A percentile compares a stretch with the other conserved stretches of the same genome.
Conservation (phyloP, 371 early-diverging fungal species). For the Conidiobolus incongruus region DNA sequence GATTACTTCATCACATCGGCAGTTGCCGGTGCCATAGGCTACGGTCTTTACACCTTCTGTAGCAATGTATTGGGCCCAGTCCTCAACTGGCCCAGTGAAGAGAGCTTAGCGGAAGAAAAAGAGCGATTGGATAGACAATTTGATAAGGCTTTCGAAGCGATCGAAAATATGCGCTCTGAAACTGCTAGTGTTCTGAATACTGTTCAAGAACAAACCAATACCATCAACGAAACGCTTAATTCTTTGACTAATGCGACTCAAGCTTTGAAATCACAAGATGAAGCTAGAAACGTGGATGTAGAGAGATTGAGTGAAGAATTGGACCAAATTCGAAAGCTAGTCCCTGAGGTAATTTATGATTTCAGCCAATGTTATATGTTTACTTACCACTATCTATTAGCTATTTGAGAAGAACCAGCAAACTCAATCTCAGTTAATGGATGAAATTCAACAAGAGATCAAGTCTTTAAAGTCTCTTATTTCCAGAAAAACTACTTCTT, state of each 20-base stretch:
- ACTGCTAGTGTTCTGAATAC: constrained; percentile 24
- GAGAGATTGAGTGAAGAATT: constrained; percentile 45
- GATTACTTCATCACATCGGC: constrained; percentile 79
- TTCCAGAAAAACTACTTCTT: constrained; percentile 8
- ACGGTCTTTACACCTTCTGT: constrained; percentile 46
- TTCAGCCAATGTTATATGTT: not conserved
- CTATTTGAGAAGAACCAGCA: constrained; percentile 49
- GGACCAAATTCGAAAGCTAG: constrained; percentile 40
- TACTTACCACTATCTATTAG: constrained; percentile 12
- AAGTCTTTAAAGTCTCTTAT: constrained; percentile 74
- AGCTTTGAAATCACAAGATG: constrained; percentile 42
- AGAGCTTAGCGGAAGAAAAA: constrained; percentile 44
- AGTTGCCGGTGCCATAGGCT: constrained; percentile 65
- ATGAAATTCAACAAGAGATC: constrained; percentile 80
- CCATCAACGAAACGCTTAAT: constrained; percentile 41
- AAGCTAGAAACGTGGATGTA: constrained; percentile 42
- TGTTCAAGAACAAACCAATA: constrained; percentile 42
- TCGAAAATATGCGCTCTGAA: constrained; percentile 36
- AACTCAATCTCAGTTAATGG: constrained; percentile 34
- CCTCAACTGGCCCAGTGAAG: constrained; percentile 35
- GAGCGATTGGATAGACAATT: constrained; percentile 49
- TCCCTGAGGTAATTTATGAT: constrained; percentile 55
- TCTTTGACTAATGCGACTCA: constrained; percentile 37
- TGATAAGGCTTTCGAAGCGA: constrained; percentile 38
- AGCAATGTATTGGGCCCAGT: constrained; percentile 44